Evolutionary conservation across 164 flowering plant species (phyloP).

Genomic region (Sextonia rubra): DNA sequence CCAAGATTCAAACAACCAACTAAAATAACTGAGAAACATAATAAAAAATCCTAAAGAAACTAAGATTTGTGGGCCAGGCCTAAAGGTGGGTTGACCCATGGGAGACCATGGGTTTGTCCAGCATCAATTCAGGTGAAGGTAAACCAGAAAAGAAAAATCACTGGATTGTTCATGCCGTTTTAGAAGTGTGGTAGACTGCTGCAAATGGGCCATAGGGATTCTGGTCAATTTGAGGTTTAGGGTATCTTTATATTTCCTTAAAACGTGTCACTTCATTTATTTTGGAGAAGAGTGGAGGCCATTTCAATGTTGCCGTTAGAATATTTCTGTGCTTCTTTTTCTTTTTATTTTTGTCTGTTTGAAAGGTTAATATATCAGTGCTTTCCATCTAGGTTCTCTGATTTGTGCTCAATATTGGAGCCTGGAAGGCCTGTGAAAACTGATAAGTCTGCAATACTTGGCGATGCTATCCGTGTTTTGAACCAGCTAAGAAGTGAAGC

Average conservation of each 20-base stretch:
- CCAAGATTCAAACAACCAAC: too few relatives aligned
- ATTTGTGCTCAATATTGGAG: constrained; percentile 51
- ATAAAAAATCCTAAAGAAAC: too few relatives aligned
- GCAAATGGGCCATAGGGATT: not conserved
- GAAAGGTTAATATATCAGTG: not conserved
- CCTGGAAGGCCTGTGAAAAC: constrained; percentile 42
- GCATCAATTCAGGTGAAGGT: too few relatives aligned
- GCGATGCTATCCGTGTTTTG: constrained; percentile 47
- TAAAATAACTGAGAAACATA: too few relatives aligned
- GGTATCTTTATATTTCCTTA: too few relatives aligned
- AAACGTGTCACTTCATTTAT: not conserved
- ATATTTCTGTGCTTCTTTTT: not conserved
- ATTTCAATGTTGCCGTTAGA: too few relatives aligned
- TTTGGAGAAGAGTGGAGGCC: not conserved
- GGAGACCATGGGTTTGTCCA: too few relatives aligned
- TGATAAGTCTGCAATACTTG: constrained; percentile 43
- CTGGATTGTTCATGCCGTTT: too few relatives aligned
- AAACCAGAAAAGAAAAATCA: too few relatives aligned
- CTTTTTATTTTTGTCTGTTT: too few relatives aligned
- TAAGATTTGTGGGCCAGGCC: too few relatives aligned
- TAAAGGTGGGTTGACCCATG: too few relatives aligned
- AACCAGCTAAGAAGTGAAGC: constrained; percentile 44
- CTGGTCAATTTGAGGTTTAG: not conserved
- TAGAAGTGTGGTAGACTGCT: not conserved
- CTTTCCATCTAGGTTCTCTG: constrained; percentile 37